Percentiles rank a stretch among this genome's conserved stretches.
These are phyloP conservation scores for Domatiomyces catenatus DNA, from an alignment of 2,329 filamentous ascomycete genomes.

Conservation along the genomic window DNA sequence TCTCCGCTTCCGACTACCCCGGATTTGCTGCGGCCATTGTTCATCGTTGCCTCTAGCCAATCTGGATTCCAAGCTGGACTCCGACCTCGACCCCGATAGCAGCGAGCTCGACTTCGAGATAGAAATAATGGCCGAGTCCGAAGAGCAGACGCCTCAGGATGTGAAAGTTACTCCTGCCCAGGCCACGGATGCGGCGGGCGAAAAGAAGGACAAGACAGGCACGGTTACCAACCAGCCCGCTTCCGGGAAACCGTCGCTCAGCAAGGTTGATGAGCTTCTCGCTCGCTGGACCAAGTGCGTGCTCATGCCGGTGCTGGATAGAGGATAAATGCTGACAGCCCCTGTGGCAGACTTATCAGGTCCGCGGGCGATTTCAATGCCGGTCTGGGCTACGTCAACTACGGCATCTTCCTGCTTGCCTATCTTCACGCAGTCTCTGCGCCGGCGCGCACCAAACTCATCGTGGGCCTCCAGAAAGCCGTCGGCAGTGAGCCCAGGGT, in stretches of 20 bases:
- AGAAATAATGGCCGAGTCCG: neutral
- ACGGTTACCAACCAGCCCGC: constrained; percentile 10
- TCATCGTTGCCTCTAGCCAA: neutral
- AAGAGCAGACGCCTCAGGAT: neutral
- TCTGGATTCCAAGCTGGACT: neutral
- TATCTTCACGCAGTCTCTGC: constrained; percentile 36
- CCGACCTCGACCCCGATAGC: neutral
- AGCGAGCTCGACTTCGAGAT: neutral
- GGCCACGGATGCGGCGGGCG: neutral
- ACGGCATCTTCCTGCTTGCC: constrained; percentile 47
- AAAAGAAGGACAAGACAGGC: constrained; percentile 3
- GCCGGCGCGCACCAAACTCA: constrained; percentile 23
- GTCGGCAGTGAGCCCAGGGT: constrained; percentile 13
- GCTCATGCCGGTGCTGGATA: neutral
- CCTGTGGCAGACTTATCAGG: constrained; percentile 40
- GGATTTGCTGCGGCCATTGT: neutral
- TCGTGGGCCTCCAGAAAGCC: constrained; percentile 10
- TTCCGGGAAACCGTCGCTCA: constrained; percentile 8
- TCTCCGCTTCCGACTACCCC: neutral
- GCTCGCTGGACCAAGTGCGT: constrained; percentile 13
- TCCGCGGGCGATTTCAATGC: constrained; percentile 56
- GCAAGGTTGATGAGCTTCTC: constrained; percentile 10
- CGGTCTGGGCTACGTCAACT: constrained; percentile 53
- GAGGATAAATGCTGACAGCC: neutral
- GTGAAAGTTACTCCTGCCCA: neutral